These are phyloP conservation scores for Collybia sp. DNA, from an alignment of 768 basidiomycete genomes.

Conservation along the genomic window DNA sequence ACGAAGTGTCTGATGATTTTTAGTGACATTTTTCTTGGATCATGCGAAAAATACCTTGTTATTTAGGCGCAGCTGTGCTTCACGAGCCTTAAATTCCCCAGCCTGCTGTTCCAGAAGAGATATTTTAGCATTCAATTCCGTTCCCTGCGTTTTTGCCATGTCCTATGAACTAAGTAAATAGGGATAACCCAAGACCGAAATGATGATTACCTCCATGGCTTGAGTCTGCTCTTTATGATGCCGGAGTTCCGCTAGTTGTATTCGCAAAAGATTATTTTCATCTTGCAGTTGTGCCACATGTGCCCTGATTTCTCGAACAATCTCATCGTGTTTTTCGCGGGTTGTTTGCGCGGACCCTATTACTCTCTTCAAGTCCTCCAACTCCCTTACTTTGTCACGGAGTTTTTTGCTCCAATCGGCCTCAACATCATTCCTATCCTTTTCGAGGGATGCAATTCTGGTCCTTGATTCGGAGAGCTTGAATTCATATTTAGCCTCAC, in stretches of 20 bases:
- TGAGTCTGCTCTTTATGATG: constrained; percentile 40
- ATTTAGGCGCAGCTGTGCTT: constrained; percentile 62
- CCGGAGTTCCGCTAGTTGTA: constrained; percentile 52
- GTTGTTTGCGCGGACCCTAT: constrained; percentile 55
- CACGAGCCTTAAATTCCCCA: constrained; percentile 69
- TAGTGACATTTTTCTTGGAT: constrained; percentile 1
- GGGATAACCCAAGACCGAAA: not conserved
- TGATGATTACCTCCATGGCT: constrained; percentile 55
- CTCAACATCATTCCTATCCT: constrained; percentile 83
- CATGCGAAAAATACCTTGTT: constrained; percentile 56
- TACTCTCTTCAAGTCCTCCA: constrained; percentile 62
- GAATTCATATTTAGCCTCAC: constrained; percentile 73
- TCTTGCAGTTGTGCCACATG: constrained; percentile 51
- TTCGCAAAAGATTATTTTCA: constrained; percentile 42
- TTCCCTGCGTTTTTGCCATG: constrained; percentile 29
- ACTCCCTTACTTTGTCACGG: constrained; percentile 69
- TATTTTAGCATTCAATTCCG: constrained; percentile 45
- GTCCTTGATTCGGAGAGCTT: constrained; percentile 69
- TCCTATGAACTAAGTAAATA: constrained; percentile 18
- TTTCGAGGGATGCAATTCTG: constrained; percentile 61
- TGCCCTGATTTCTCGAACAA: constrained; percentile 42
- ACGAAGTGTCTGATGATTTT: constrained; percentile 63
- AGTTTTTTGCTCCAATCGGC: constrained; percentile 87
- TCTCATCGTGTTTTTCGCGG: constrained; percentile 54
- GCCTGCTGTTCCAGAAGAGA: constrained; percentile 57